These are phyloP conservation scores for Phytopythium helicoides DNA, from an alignment of 352 stramenopile species.

Conservation along the genomic window DNA sequence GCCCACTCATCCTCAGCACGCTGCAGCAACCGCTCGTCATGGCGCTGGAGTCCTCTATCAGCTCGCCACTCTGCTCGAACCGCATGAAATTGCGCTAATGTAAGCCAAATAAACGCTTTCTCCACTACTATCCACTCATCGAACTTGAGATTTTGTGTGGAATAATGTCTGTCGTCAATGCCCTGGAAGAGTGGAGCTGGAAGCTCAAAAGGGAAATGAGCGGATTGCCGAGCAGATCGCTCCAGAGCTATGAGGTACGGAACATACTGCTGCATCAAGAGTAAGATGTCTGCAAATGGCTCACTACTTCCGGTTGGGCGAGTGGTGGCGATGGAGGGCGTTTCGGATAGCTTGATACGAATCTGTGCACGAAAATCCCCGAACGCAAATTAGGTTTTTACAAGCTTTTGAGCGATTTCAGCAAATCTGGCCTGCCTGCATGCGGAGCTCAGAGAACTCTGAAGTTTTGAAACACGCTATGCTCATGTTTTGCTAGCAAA, in stretches of 20 bases:
- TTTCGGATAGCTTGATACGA: conserved; percentile 51
- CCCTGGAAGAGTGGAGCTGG: conserved; percentile 43
- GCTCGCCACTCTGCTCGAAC: conserved; percentile 30
- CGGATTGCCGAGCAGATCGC: conserved; percentile 14
- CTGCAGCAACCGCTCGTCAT: conserved; percentile 27
- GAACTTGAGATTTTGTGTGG: conserved; percentile 6
- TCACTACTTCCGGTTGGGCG: conserved; percentile 3
- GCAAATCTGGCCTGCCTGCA: conserved; percentile 25
- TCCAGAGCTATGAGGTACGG: conserved; percentile 38
- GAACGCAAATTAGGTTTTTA: too few species aligned
- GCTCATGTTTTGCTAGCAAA: conserved; percentile 26
- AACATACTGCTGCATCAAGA: conserved; percentile 41
- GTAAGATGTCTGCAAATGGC: conserved; percentile 23
- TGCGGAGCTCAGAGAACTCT: conserved; percentile 34
- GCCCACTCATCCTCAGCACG: conserved; percentile 11
- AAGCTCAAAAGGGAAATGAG: background rate
- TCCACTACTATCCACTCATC: conserved; percentile 27
- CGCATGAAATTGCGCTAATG: conserved; percentile 32
- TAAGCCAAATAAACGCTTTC: conserved; percentile 28
- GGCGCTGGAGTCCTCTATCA: conserved; percentile 7
- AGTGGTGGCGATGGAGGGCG: conserved; percentile 26
- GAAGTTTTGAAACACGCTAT: conserved; percentile 30
- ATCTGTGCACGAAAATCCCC: conserved; percentile 17
- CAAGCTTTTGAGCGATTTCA: background rate
- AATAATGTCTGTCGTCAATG: conserved; percentile 20